Evolutionary conservation across 257 asterid genomes (phyloP).

Genomic region (Paulownia fortunei): DNA sequence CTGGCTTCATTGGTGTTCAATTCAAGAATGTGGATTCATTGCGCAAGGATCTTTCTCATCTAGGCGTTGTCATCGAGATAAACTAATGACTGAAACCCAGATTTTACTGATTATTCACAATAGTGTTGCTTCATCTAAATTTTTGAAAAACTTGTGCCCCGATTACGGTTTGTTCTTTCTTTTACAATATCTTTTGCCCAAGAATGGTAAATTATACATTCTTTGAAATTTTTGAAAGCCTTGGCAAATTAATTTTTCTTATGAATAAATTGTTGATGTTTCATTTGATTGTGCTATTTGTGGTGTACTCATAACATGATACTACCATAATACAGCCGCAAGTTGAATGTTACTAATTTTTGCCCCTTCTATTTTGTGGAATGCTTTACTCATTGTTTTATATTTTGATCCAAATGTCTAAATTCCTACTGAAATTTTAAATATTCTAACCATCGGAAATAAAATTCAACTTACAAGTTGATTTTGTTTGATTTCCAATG

Average conservation of each 20-base stretch:
- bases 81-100: constrained; percentile 14
- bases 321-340: too few relatives aligned
- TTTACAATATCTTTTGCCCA: background rate
- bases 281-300: background rate
- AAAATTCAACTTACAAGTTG: too few relatives aligned
- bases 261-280: background rate
- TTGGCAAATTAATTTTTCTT: background rate
- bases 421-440: too few relatives aligned
- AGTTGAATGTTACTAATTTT: too few relatives aligned
- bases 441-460: too few relatives aligned
- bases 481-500: too few relatives aligned
- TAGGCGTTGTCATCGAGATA: constrained; percentile 51
- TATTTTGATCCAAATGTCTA: too few relatives aligned
- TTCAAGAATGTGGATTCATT: constrained; percentile 67
- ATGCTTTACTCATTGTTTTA: too few relatives aligned
- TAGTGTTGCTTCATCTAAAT: background rate
- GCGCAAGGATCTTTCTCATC: constrained; percentile 55
- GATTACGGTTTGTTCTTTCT: background rate
- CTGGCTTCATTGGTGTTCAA: constrained; percentile 71
- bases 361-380: too few relatives aligned
- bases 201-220: background rate
- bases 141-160: background rate
- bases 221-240: background rate
- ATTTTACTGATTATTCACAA: constrained; percentile 31
- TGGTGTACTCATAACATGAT: too few relatives aligned